Conservation (phyloP, 2,329 filamentous ascomycete genomes). For the Ophiocordyceps robertsii region DNA sequence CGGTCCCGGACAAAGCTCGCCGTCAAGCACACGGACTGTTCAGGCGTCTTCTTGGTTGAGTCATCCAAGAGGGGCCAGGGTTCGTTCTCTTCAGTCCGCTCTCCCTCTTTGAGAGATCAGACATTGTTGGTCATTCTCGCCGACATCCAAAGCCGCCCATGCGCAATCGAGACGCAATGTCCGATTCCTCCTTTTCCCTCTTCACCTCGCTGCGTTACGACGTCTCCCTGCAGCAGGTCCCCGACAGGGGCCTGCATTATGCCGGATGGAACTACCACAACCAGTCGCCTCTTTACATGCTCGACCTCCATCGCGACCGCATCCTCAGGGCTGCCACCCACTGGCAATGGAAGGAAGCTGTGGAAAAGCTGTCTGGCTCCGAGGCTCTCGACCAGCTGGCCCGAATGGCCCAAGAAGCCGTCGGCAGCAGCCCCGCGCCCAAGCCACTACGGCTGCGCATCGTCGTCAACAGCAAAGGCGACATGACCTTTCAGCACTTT, state of each 20-base stretch:
- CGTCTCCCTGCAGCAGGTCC: constrained; percentile 33
- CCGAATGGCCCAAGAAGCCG: constrained; percentile 15
- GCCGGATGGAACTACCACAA: constrained; percentile 39
- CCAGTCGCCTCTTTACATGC: constrained; percentile 61
- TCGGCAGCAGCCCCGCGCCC: constrained; percentile 17
- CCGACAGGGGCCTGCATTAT: constrained; percentile 21
- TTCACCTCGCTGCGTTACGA: constrained; percentile 66
- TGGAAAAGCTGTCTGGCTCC: constrained; percentile 29
- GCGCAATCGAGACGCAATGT: constrained; percentile 11
- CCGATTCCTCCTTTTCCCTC: constrained; percentile 37
- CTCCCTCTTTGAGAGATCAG: too few relatives aligned
- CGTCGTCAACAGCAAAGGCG: constrained; percentile 35
- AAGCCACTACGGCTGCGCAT: constrained; percentile 38
- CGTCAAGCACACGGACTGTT: too few relatives aligned
- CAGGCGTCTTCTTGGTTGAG: too few relatives aligned
- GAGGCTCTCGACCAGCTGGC: constrained; percentile 29
- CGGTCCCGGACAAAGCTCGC: too few relatives aligned
- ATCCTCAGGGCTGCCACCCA: constrained; percentile 50
- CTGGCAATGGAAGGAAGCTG: constrained; percentile 39
- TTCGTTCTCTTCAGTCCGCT: too few relatives aligned
- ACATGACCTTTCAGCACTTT: constrained; percentile 27
- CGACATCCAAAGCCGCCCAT: too few relatives aligned
- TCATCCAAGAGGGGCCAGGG: too few relatives aligned
- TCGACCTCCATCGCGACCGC: constrained; percentile 65
- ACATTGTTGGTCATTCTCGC: too few relatives aligned